Evolutionary conservation across 306 rosid species (phyloP), one percentile per base, ranked within the genome.

Genomic region (Prunus fruticosa): DNA sequence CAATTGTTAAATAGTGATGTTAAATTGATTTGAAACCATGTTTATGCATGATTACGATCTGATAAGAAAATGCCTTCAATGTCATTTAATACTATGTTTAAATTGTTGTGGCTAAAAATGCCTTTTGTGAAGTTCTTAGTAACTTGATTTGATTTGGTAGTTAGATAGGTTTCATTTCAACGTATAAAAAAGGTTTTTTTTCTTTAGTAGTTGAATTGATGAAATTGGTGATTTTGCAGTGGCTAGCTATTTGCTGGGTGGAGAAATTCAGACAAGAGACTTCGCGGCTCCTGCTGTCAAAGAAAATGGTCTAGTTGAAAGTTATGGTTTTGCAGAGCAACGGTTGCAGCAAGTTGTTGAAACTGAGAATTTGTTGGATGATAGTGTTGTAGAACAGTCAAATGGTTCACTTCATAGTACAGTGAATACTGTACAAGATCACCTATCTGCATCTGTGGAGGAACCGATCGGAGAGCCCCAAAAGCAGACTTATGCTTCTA

Each of bases 401-500:
- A 88, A 87, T 72, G 90, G 92, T 64, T 81, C 89, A 32, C 84
- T 85, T 84, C 97, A 89, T 81, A 80, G 82, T 73, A 61, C 83
- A 4, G 82, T 73, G 84, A 87, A 78, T 82, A 69, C 78, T 23
- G 75, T 83, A 67, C 95, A 81, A 82, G 93, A 94, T 72, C 89
- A 84, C 68, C 75, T 75, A 43, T 85, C 87, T 66, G 80, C 85
- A 50, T 78, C 96, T 72, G 92, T 88, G 63, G 98, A 90, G 61
- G 97, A 92, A 81, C 76, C 90, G 73, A 65, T 82, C n/a, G 98
- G 87, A 80, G 97, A 92, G 87, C 96, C 93, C 60, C 97, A 88
- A 77, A 95, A 90, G 87, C 97, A 90, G 81, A 95, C 98, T 63
- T 95, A 95, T 73, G 98, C 98, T 67, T 92, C 98, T 54, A 92